Conservation (phyloP, 2,329 filamentous ascomycete species). For the Aspergillus costaricaensis region DNA sequence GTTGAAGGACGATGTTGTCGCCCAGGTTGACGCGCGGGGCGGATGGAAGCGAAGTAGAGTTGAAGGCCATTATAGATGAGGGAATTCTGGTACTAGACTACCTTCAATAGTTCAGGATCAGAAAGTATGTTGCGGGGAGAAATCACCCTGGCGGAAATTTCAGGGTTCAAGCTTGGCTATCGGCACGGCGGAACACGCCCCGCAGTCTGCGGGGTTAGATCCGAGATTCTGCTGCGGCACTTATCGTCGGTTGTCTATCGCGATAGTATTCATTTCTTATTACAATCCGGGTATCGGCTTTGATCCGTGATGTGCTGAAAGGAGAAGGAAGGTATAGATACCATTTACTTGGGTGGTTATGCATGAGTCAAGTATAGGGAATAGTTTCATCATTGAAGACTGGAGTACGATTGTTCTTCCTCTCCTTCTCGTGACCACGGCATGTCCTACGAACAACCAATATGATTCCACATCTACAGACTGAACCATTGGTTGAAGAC, state of each 20-base stretch:
- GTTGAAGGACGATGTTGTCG: constrained; percentile 25
- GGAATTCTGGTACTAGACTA: no score
- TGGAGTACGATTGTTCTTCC: no score
- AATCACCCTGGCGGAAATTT: neutral
- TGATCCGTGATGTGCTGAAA: no score
- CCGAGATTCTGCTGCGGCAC: neutral
- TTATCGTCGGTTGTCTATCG: neutral
- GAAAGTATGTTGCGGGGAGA: neutral
- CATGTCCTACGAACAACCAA: no score
- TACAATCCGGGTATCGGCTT: no score
- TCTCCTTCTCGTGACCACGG: no score
- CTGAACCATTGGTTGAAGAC: neutral
- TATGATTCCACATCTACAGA: neutral
- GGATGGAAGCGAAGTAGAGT: constrained; percentile 3
- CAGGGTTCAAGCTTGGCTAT: neutral
- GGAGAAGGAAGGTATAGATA: no score
- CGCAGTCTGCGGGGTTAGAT: neutral
- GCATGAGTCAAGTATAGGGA: no score
- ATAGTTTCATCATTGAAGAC: no score
- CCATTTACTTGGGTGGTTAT: no score
- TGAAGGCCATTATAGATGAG: constrained; percentile 7
- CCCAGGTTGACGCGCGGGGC: constrained; percentile 13
- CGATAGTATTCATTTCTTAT: no score
- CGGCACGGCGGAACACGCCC: neutral
- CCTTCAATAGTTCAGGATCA: neutral